Conservation (phyloP, 2,329 filamentous ascomycete genomes). For the Neofusicoccum umdonicola region DNA sequence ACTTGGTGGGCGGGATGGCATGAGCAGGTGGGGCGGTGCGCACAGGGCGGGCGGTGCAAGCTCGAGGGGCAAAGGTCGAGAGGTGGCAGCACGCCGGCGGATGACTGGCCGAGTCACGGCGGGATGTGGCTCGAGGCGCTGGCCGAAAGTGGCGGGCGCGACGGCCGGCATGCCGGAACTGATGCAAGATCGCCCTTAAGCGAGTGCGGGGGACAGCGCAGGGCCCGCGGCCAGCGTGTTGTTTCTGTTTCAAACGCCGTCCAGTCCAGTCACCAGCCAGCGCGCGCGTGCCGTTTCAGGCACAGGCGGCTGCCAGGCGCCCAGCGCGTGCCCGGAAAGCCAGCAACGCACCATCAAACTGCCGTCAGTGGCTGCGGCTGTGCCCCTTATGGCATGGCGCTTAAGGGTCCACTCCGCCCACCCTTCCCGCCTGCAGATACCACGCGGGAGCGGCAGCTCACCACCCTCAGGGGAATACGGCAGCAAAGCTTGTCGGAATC, state of each 20-base stretch:
- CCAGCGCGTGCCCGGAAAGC: neutral
- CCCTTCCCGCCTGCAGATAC: neutral
- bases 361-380: slow-evolving; percentile 12
- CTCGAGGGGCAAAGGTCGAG: no score
- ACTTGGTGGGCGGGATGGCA: slow-evolving; percentile 2
- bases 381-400: neutral
- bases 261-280: neutral
- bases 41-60: slow-evolving; percentile 8
- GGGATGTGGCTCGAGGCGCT: slow-evolving; percentile 1
- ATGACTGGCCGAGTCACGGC: neutral
- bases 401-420: neutral
- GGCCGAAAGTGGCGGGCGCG: neutral
- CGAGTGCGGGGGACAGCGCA: slow-evolving; percentile 12
- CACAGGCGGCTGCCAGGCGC: neutral
- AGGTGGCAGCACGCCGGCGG: neutral
- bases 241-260: no score
- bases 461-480: neutral
- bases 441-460: neutral
- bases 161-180: slow-evolving; percentile 6
- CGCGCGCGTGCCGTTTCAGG: slow-evolving; percentile 2
- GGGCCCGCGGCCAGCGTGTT: neutral
- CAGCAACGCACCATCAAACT: neutral
- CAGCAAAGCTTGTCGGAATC: neutral
- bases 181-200: slow-evolving; percentile 1
- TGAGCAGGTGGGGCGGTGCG: slow-evolving; percentile 6